Base-by-base conservation (phyloP, 257 asterid genomes). In the Apocynum venetum region DNA sequence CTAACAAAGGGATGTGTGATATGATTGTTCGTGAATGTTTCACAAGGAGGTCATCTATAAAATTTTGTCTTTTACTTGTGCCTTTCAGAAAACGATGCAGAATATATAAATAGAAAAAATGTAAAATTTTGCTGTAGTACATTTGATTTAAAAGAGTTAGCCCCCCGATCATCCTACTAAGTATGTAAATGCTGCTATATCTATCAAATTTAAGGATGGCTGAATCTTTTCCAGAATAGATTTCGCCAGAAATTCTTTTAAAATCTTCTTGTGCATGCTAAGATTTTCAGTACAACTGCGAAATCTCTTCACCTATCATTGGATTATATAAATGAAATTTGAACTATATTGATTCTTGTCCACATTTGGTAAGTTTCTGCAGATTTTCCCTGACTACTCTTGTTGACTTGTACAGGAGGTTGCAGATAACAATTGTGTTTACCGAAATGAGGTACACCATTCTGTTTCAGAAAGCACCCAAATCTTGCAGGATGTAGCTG, bases 341-440 rank as follows among this genome's bases (percentile, higher is more conserved):
- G 65, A 43, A 38, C 49, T 73, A n/a, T 0, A 52, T 57, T 69
- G 43, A 57, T 17, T 73, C 35, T 48, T 76, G 72, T 25, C 69
- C 67, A 13, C 53, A 38, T 56, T 40, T 36, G 49, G 11, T 31
- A 72, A 36, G 46, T 55, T 68, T 57, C 53, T 72, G 52, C 74
- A 11, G 46, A 25, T 72, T 67, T 13, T 52, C 52, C 17, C 20
- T 65, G 25, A 53, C 53, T 64, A 4, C 36, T 19, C 8, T 51
- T 76, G 46, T 9, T 57, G n/a, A 47, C 69, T 49, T 61, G 12
- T 80, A 74, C 87, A 96, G 99, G 98, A 93, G 89, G 95, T 76
- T 82, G 98, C 99, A 56, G 97, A 90, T 72, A 89, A 88, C 92
- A 93, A 91, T 72, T 96, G 98, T 59, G 98, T 96, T 12, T 96